Conservation (phyloP, 139 green algal genomes). For the Tetradesmus lagerheimii region DNA sequence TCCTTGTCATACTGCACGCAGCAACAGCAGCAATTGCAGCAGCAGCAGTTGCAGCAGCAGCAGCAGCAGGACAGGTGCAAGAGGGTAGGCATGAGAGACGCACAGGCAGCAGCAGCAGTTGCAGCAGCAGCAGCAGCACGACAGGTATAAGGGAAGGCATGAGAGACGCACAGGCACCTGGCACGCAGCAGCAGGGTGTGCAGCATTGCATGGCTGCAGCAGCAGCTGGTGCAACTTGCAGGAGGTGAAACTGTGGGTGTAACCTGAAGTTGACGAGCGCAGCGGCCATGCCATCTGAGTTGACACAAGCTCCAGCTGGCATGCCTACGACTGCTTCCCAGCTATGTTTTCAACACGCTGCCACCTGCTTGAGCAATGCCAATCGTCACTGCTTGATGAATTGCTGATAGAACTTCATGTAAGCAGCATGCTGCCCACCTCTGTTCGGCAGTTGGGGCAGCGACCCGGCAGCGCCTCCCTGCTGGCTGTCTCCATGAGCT, state of each 20-base stretch:
- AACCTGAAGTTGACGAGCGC: neutral
- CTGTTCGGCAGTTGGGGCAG: slow-evolving; percentile 88
- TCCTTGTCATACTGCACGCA: slow-evolving; percentile 80
- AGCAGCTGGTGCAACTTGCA: too few species aligned
- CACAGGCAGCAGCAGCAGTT: neutral
- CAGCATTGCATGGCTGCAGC: too few species aligned
- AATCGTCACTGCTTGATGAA: neutral
- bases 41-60: neutral
- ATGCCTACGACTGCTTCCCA: neutral
- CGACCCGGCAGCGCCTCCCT: slow-evolving; percentile 73
- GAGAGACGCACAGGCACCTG: too few species aligned
- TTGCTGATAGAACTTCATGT: neutral
- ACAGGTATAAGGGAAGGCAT: too few species aligned
- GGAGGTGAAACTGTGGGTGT: neutral
- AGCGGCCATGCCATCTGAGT: neutral
- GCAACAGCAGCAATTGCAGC: neutral
- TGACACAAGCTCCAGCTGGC: neutral
- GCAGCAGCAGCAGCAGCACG: too few species aligned
- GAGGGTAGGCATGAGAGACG: too few species aligned
- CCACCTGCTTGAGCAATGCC: neutral
- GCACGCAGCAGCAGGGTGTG: too few species aligned
- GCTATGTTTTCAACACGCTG: neutral
- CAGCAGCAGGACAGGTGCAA: too few species aligned
- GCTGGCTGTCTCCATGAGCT: slow-evolving; percentile 86
- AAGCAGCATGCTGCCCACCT: slow-evolving; percentile 65